Evolutionary conservation across 2,329 filamentous ascomycete species (phyloP), one percentile per base, ranked within the genome.

Genomic region (Hysterium pulicare): DNA sequence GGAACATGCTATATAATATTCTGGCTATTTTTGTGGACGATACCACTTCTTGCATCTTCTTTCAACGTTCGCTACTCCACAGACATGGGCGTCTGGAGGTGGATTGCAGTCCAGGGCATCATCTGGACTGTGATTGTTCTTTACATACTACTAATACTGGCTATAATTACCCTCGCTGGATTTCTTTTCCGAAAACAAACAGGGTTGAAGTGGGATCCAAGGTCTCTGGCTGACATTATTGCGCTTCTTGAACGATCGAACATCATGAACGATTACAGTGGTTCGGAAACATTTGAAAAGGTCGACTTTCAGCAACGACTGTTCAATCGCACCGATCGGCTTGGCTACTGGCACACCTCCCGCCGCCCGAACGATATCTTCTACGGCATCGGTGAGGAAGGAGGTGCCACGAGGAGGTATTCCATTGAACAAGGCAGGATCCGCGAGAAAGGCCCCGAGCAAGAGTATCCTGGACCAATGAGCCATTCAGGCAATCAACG

Each of bases 291-390:
- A 0, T 75, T 81, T 33, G 66, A 68, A 6, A 72, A 74, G 36
- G 58, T 67, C 23, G 73, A 81, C 24, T 79, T 86, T 55, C 68
- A 73, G 21, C 73, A 74, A 48, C 74, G 79, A 33, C 71, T 68
- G 38, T 77, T 73, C 56, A 79, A 75, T 47, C 79, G 80, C 49
- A 71, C 77, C 4, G 83, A 91, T 54, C 77, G 86, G 33, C 76
- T 96, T n/a, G 89, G 90, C 5, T 94, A 94, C 66, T 96, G 90
- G 88, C 80, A 79, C 45, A 81, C 83, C 20, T 81, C 82, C 15
- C 81, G 81, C 42, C 74, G 76, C 47, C 76, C 78, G 4, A 74
- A 73, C 16, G 81, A 83, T 16, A 72, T 89, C 20, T 94, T 93
- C 74, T 90, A 95, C 59, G 82, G 82, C 2, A 79, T 94, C 42